Conservation (phyloP, 2,329 filamentous ascomycete genomes). For the Apiospora saccharicola region DNA sequence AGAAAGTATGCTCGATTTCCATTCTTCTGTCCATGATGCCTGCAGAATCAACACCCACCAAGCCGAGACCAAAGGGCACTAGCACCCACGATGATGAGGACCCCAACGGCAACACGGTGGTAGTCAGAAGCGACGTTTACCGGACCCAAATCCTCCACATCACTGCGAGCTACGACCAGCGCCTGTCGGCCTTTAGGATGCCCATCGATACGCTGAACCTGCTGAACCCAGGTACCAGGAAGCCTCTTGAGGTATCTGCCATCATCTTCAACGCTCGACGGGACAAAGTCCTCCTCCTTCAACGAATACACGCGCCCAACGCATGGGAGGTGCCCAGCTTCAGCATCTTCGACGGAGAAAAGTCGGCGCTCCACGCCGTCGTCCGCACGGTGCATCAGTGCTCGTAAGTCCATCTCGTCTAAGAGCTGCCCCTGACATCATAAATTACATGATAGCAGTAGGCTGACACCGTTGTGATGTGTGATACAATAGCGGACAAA, state of each 20-base stretch:
- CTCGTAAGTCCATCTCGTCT: not conserved
- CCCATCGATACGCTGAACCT: not conserved
- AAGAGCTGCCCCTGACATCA: too few species aligned
- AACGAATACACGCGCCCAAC: not conserved
- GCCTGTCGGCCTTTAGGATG: not conserved
- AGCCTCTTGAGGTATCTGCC: not conserved
- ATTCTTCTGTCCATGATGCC: not conserved
- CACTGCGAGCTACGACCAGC: not conserved
- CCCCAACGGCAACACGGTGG: not conserved
- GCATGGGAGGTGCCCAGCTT: conserved; percentile 9
- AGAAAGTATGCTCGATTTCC: not conserved
- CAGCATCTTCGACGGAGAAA: not conserved
- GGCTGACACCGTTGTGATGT: not conserved
- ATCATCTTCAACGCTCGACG: not conserved
- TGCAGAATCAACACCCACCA: not conserved
- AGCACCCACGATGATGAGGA: not conserved
- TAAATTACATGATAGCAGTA: not conserved
- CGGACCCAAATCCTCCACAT: not conserved
- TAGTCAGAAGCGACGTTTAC: not conserved
- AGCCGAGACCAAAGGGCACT: not conserved
- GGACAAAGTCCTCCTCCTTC: conserved; percentile 7
- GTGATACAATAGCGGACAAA: not conserved
- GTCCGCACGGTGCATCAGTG: not conserved
- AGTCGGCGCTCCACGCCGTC: not conserved
- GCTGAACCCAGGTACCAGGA: not conserved